A percentile compares a stretch with the other conserved stretches of the same genome.
Evolutionary conservation across 331 rosid genomes (phyloP).

Genomic region (Malus hybrid): DNA sequence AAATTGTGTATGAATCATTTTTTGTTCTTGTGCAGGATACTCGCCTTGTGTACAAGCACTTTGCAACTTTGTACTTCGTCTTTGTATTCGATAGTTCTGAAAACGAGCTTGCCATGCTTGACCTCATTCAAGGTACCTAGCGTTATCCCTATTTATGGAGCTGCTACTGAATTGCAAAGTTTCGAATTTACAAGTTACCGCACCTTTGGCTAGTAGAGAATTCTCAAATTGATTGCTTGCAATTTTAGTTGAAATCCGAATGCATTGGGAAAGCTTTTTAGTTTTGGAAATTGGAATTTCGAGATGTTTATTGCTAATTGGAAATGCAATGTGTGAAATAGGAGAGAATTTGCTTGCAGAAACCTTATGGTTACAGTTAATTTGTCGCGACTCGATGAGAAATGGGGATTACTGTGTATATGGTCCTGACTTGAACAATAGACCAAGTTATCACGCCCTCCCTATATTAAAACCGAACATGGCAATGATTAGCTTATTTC

Average conservation of each 20-base stretch:
- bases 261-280: no score
- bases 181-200: neutral
- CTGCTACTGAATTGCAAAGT: neutral
- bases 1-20: neutral
- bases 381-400: neutral
- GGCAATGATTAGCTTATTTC: neutral
- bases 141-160: neutral
- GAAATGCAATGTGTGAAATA: neutral
- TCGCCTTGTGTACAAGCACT: constrained; percentile 89
- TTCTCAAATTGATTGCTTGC: neutral
- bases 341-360: neutral
- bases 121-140: constrained; percentile 48
- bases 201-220: neutral
- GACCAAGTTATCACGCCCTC: neutral
- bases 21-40: constrained; percentile 48
- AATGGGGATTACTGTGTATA: neutral
- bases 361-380: neutral
- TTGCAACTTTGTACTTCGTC: constrained; percentile 82
- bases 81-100: constrained; percentile 86
- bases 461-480: neutral
- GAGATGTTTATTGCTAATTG: neutral
- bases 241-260: neutral
- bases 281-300: neutral
- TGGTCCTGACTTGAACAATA: neutral
- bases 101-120: constrained; percentile 97